Evolutionary conservation across 148 eudicot genomes (phyloP), one percentile per base, ranked within the genome.

Genomic region (Cornus kousa): DNA sequence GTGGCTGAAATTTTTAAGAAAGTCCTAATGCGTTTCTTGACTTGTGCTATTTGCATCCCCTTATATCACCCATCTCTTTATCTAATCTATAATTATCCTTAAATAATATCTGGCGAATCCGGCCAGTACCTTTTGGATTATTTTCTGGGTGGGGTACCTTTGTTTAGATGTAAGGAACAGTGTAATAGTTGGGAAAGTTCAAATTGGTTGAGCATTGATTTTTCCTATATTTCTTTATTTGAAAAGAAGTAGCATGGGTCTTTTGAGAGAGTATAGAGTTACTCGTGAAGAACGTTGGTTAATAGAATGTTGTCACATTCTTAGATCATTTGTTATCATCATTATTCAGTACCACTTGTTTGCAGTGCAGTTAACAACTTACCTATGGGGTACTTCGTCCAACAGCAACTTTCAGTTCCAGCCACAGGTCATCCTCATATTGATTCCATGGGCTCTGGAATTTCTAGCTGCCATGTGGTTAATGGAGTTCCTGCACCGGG

Each of bases 301-400:
- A 43, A 46, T 46, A 71, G 72, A 33, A 5, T 35, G 19, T 39
- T 33, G 39, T 53, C 17, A 28, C 23, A 50, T 76, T 43, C 24
- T 48, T 6, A 1, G 20, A 40, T 59, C 39, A 2, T 8, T 67
- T 20, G 71, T 62, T 55, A 16, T 79, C 68, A 77, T 71, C 71
- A 73, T 82, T 85, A 74, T 81, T 89, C 75, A 84, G 71, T 81
- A 66, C 50, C 76, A 46, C 74, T 79, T 74, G 33, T 89, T 71
- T 86, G 78, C 82, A 80, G 86, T 87, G 90, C 97, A 96, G 99
- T 90, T 83, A 94, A 93, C 88, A 96, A 91, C 83, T 80, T 96
- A 82, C 98, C 99, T 5, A 93, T 96, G 95, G 99, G 99, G 81
- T 96, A 96, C 90, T 98, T 98, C 4, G 98, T 93, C 77, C 88